Percentiles rank a stretch among this genome's conserved stretches.
These are phyloP conservation scores for Aaosphaeria pasadenensis DNA, from an alignment of 2,329 filamentous ascomycete species.

Conservation along the genomic window DNA sequence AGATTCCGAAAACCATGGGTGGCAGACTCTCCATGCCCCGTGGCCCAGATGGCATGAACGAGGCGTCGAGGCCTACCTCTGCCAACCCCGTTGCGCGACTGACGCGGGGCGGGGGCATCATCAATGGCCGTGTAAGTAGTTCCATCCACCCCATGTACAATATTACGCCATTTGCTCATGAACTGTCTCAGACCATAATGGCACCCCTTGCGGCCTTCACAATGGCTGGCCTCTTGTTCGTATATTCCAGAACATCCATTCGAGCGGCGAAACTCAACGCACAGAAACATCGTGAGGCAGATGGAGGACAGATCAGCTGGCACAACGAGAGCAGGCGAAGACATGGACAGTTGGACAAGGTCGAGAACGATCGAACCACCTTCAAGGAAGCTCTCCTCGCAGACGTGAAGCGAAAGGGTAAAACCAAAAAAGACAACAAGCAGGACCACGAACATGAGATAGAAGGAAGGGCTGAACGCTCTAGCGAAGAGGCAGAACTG, in stretches of 20 bases:
- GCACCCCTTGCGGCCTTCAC: constrained; percentile 62
- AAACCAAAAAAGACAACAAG: constrained; percentile 11
- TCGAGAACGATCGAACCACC: constrained; percentile 36
- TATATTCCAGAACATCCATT: constrained; percentile 64
- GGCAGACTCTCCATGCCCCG: constrained; percentile 46
- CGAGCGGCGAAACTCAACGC: constrained; percentile 65
- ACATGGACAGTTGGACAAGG: constrained; percentile 49
- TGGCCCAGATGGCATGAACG: constrained; percentile 42
- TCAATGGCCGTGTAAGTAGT: constrained; percentile 32
- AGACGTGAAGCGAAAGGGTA: constrained; percentile 27
- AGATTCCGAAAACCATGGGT: constrained; percentile 37
- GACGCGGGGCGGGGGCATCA: constrained; percentile 26
- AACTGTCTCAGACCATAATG: constrained; percentile 46
- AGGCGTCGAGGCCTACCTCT: constrained; percentile 37
- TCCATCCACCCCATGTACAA: neutral
- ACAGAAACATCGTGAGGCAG: constrained; percentile 55
- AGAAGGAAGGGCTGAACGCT: constrained; percentile 26
- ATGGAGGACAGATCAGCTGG: constrained; percentile 55
- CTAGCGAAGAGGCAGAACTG: constrained; percentile 37
- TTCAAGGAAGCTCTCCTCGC: constrained; percentile 32
- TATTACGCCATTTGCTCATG: neutral
- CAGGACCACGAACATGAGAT: constrained; percentile 16
- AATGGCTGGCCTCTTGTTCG: constrained; percentile 57
- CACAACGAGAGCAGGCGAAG: constrained; percentile 53
- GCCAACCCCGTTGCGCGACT: constrained; percentile 28